Percentiles rank a stretch among this genome's conserved stretches.
Conservation (phyloP, 805 yeast species). For the Candida coquimbonensis region DNA sequence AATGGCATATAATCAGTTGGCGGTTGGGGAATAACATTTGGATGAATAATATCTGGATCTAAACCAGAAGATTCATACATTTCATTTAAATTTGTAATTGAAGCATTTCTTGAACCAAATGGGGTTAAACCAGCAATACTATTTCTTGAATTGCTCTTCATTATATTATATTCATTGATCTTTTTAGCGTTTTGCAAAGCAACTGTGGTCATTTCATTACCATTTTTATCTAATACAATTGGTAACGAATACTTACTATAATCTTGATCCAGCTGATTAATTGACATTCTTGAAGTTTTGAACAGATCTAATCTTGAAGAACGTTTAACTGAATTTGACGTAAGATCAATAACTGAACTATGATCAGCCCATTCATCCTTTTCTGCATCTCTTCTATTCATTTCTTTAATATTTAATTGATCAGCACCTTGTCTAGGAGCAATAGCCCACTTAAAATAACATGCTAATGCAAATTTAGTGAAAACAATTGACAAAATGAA, state of each 20-base stretch:
- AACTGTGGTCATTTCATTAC: slow-evolving; percentile 45
- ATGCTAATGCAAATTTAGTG: slow-evolving; percentile 75
- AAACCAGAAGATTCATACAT: slow-evolving; percentile 35
- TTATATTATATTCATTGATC: background rate
- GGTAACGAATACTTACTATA: slow-evolving; percentile 7
- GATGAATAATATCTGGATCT: slow-evolving; percentile 55
- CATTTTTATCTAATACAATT: slow-evolving; percentile 14
- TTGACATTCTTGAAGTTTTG: slow-evolving; percentile 30
- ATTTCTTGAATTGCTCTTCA: slow-evolving; percentile 12
- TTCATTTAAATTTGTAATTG: slow-evolving; percentile 18
- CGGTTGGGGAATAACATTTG: slow-evolving; percentile 86
- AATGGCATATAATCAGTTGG: slow-evolving; percentile 85
- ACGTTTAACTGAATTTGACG: slow-evolving; percentile 37
- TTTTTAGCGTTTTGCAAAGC: slow-evolving; percentile 48
- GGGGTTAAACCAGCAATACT: slow-evolving; percentile 12
- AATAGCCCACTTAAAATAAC: slow-evolving; percentile 81
- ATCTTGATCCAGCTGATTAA: slow-evolving; percentile 12
- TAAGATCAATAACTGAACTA: slow-evolving; percentile 38
- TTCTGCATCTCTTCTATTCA: slow-evolving; percentile 56
- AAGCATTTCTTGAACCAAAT: slow-evolving; percentile 20
- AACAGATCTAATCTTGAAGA: slow-evolving; percentile 27
- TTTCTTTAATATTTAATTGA: slow-evolving; percentile 46
- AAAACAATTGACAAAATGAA: slow-evolving; percentile 79
- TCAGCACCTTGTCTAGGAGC: slow-evolving; percentile 79
- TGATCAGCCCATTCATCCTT: slow-evolving; percentile 81